Evolutionary conservation across 306 rosid genomes (phyloP), one percentile per base, ranked within the genome.

Genomic region (Canavalia ensiformis): DNA sequence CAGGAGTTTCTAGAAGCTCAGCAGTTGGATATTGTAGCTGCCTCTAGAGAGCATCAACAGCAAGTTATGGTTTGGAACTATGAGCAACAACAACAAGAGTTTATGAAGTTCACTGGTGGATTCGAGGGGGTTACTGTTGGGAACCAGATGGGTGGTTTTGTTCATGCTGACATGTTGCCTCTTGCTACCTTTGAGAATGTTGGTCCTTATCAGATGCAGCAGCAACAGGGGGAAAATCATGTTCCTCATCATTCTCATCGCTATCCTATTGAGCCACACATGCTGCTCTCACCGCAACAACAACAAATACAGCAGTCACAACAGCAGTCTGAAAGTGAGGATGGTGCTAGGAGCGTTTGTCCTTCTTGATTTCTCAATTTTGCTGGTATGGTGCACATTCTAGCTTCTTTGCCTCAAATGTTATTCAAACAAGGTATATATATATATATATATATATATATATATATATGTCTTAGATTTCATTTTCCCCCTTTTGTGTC

Each of bases 1-100:
- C 84, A 84, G 1, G 89, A 91, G 67, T 29, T 88, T 4, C 45
- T 73, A 0, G 94, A 91, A 62, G 88, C 91, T 8, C 97, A 94
- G 37, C 97, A 88, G 3, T 28, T 0, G 25, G 25, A 18, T 18
- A 18, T 18, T 18, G 25, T 91, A 63, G 85, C 85, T 0, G 87
- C 66, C 3, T 8, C 58, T 5, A 39, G 70, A 29, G 70, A 65
- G 4, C 72, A 86, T 0, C 90, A 87, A 37, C 91, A 74, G 13
- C 87, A 86, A 0, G 86, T 74, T 46, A 45, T 90, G 81, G 44
- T 82, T 29, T 42, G 84, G 35, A 71, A 56, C 59, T 84, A 82
- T 8, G 94, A 90, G 44, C 89, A 79, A 3, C 80, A 68, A 1
- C 91, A 83, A 0, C 88, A 85, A 3, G 92, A 89, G 31, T 63